Evolutionary conservation across 1,284 basidiomycete genomes (phyloP), one percentile per base, ranked within the genome.

Genomic region (Microbotryum saponariae): DNA sequence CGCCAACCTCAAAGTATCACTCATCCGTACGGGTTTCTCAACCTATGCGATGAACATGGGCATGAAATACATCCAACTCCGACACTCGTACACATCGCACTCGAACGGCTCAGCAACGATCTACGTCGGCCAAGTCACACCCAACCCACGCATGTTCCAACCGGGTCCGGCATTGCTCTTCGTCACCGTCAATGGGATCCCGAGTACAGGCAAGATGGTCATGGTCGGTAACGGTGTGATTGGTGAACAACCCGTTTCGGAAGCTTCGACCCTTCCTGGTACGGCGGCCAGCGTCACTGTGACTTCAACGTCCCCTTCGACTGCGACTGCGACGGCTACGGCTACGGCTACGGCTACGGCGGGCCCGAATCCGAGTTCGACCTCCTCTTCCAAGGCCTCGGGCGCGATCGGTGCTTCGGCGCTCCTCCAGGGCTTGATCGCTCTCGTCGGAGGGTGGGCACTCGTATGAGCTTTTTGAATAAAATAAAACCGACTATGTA

Each of bases 21-120:
- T 76, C 53, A 73, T 76, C 45, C 68, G 74, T 45, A 66, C 72
- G 20, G 75, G 75, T 31, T 76, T 74, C 66, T 75, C 75, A 16
- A 76, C 75, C 6, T 74, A 75, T 67, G 74, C 73, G 46, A 74
- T 74, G 73, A 75, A 74, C 69, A 74, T 75, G 74, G 74, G 73
- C 46, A 74, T 74, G 60, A 61, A 46, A 23, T 73, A 70, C 52
- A 65, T 74, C 33, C 71, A 74, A 65, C 71, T 76, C 23, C 71
- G 72, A 47, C 65, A 70, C 66, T 70, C 73, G 33, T 76, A 72
- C 67, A 69, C 67, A 3, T 69, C 72, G 53, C 65, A 73, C 54
- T 60, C 67, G 45, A 73, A 76, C 60, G 73, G 73, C 9, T 70
- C 67, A 20, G 75, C 72, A 37, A 66, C 58, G 18, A 71, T 73